Evolutionary conservation across 805 yeast species (phyloP).

Genomic region (Candida fluviatilis): DNA sequence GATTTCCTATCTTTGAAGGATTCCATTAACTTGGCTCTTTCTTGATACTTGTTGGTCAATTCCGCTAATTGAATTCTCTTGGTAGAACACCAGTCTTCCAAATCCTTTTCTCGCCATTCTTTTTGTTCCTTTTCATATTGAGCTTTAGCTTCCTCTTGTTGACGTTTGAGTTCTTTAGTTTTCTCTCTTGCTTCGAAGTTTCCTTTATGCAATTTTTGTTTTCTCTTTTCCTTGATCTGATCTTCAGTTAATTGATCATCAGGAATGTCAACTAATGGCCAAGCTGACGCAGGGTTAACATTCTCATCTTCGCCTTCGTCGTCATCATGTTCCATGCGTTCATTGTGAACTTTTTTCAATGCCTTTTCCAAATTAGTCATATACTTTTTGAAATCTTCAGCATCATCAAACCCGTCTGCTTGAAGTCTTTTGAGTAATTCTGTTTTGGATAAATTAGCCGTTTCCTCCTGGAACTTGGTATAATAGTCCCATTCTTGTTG

Average conservation of each 20-base stretch:
- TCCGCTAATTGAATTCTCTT: constrained; percentile 59
- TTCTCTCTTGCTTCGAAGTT: constrained; percentile 85
- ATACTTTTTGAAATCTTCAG: constrained; percentile 66
- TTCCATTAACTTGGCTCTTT: constrained; percentile 63
- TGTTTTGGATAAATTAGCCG: constrained; percentile 47
- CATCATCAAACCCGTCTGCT: constrained; percentile 75
- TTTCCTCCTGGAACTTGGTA: constrained; percentile 49
- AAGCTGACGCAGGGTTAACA: constrained; percentile 49
- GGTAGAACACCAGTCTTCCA: constrained; percentile 73
- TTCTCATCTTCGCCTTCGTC: constrained; percentile 35
- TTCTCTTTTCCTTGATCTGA: constrained; percentile 79
- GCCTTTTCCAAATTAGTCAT: constrained; percentile 61
- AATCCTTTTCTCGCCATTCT: constrained; percentile 72
- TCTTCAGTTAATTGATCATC: constrained; percentile 81
- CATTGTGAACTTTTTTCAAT: constrained; percentile 62
- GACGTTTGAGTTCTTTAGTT: constrained; percentile 72
- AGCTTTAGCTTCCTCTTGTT: constrained; percentile 55
- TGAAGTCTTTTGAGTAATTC: constrained; percentile 53
- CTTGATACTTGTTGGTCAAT: constrained; percentile 61
- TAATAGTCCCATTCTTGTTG: constrained; percentile 79
- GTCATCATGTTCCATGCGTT: constrained; percentile 53
- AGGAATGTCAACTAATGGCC: constrained; percentile 75
- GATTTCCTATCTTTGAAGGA: constrained; percentile 88
- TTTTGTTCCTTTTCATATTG: constrained; percentile 63
- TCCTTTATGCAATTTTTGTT: constrained; percentile 77